Evolutionary conservation across 2,329 filamentous ascomycete genomes (phyloP).

Genomic region (Hirsutella rhossiliensis): DNA sequence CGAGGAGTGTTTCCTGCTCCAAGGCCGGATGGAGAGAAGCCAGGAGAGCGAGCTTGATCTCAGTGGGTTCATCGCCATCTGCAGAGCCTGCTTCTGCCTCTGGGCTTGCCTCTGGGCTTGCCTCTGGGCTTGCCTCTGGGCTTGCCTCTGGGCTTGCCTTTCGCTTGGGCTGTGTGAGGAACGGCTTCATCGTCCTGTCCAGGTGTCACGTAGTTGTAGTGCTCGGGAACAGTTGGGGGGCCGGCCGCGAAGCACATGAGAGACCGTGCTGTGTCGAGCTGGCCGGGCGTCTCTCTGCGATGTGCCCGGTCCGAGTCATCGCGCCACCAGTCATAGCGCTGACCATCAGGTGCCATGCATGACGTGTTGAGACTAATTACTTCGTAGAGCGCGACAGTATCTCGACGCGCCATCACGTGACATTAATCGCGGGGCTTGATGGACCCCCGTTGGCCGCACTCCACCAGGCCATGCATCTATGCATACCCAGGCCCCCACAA

Average conservation of each 20-base stretch:
- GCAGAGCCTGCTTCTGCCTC: conserved; percentile 13
- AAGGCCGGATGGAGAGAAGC: conserved; percentile 60
- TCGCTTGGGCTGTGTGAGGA: conserved; percentile 42
- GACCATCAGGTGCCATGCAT: no score
- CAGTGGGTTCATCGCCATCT: conserved; percentile 64
- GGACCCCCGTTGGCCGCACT: conserved; percentile 7
- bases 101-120: conserved; percentile 14
- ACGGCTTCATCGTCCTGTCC: conserved; percentile 38
- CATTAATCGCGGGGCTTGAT: not conserved
- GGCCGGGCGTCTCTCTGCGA: no score
- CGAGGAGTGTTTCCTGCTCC: conserved; percentile 58
- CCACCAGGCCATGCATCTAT: not conserved
- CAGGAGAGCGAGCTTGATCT: conserved; percentile 77
- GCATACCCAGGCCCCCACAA: not conserved
- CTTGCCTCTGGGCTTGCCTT: conserved; percentile 22
- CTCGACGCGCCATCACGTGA: conserved; percentile 17
- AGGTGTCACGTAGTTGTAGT: no score
- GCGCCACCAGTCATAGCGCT: no score
- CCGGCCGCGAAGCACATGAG: no score
- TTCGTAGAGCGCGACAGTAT: not conserved
- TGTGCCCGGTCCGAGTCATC: no score
- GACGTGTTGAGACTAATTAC: no score
- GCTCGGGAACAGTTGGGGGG: no score
- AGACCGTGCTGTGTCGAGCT: no score
- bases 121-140: no score